A percentile compares a stretch with the other conserved stretches of the same genome.
Evolutionary conservation across 2,329 filamentous ascomycete genomes (phyloP).

Genomic region (Ascochyta fabae): DNA sequence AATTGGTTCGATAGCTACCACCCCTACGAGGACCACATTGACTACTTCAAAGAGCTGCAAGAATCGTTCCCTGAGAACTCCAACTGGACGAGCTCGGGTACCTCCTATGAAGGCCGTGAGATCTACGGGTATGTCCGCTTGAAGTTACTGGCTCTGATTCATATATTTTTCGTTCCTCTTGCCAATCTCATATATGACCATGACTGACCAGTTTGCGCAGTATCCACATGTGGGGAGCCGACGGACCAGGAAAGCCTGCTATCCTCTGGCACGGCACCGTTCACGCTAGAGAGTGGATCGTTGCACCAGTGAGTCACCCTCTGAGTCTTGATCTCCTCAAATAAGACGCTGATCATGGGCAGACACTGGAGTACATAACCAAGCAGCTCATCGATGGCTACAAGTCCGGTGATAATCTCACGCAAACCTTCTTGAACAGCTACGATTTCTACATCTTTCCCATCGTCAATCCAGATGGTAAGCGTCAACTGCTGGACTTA

Average conservation of each 20-base stretch:
- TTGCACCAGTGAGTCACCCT: constrained; percentile 49
- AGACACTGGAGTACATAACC: constrained; percentile 38
- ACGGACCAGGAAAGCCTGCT: constrained; percentile 31
- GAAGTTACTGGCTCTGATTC: not conserved
- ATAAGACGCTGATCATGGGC: not conserved
- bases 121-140: constrained; percentile 26
- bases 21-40: constrained; percentile 36
- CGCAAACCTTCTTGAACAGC: constrained; percentile 41
- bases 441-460: constrained; percentile 46
- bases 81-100: constrained; percentile 39
- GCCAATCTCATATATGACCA: not conserved
- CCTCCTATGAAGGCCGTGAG: constrained; percentile 40
- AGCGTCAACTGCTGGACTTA: not conserved
- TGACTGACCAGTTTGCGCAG: not conserved
- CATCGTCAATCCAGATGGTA: constrained; percentile 43
- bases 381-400: constrained; percentile 38
- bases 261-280: constrained; percentile 43
- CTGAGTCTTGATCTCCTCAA: not conserved
- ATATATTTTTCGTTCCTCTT: too few species aligned
- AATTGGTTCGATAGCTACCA: constrained; percentile 45
- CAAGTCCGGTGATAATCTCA: constrained; percentile 32
- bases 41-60: constrained; percentile 35
- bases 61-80: constrained; percentile 35
- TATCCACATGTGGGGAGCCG: constrained; percentile 42
- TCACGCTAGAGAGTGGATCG: constrained; percentile 44